These are phyloP conservation scores for Tetrapyrgos nigripes DNA, from an alignment of 1,284 basidiomycete species.

Conservation along the genomic window DNA sequence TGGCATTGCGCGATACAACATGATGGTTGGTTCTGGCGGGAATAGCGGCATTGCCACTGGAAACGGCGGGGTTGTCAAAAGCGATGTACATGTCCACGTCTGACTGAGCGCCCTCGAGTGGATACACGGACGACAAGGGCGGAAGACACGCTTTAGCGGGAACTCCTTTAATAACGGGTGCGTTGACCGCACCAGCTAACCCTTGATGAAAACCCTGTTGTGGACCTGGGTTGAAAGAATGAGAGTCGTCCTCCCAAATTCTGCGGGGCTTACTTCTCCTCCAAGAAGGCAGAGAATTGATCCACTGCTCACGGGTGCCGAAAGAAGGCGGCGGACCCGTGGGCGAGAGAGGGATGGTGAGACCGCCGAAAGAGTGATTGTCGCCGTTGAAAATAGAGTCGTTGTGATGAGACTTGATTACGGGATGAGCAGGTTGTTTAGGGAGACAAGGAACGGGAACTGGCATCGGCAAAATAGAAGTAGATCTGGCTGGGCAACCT, in stretches of 20 bases:
- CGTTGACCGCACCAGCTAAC: slow-evolving; percentile 75
- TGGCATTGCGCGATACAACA: slow-evolving; percentile 7
- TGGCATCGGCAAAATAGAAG: slow-evolving; percentile 69
- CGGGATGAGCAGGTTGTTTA: slow-evolving; percentile 63
- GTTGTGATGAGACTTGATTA: slow-evolving; percentile 59
- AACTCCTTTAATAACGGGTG: slow-evolving; percentile 81
- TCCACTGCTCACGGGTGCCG: slow-evolving; percentile 74
- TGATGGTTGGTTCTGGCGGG: not conserved
- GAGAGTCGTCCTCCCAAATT: slow-evolving; percentile 64
- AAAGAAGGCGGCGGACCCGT: slow-evolving; percentile 66
- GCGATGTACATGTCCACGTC: slow-evolving; percentile 52
- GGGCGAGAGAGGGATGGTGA: slow-evolving; percentile 64
- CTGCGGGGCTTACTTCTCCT: slow-evolving; percentile 68
- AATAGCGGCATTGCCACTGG: slow-evolving; percentile 18
- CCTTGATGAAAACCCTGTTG: slow-evolving; percentile 69
- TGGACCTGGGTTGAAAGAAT: slow-evolving; percentile 28
- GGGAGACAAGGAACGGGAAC: slow-evolving; percentile 74
- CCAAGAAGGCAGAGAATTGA: slow-evolving; percentile 70
- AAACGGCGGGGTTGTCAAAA: slow-evolving; percentile 23
- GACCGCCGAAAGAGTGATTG: slow-evolving; percentile 51
- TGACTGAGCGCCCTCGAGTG: slow-evolving; percentile 35
- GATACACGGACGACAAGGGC: slow-evolving; percentile 53
- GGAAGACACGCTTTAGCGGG: slow-evolving; percentile 82
- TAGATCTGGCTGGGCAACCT: slow-evolving; percentile 44
- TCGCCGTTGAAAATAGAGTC: slow-evolving; percentile 44